These are phyloP conservation scores for Oryza longistaminata DNA, from an alignment of 176 grass and related monocot species.

Conservation along the genomic window DNA sequence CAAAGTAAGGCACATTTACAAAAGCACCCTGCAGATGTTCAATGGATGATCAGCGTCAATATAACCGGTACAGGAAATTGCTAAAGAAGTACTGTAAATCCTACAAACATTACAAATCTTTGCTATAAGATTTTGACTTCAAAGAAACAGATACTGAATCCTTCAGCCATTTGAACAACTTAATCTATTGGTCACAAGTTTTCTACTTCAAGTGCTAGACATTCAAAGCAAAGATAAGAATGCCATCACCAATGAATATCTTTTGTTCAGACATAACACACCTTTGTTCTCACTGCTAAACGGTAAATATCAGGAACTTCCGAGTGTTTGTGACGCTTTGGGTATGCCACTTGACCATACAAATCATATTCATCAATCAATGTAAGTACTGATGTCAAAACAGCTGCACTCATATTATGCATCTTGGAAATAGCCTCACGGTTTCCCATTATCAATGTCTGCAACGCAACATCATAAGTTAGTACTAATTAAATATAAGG, in stretches of 20 bases:
- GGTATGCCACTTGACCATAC: slow-evolving; percentile 89
- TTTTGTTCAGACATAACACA: slow-evolving; percentile 15
- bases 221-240: slow-evolving; percentile 1
- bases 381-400: slow-evolving; percentile 73
- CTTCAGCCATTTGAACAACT: slow-evolving; percentile 6
- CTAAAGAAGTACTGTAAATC: slow-evolving; percentile 5
- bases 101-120: neutral
- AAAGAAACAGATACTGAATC: neutral
- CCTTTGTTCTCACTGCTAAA: slow-evolving; percentile 79
- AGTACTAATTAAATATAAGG: slow-evolving; percentile 4
- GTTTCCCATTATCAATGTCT: slow-evolving; percentile 91
- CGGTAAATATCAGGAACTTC: slow-evolving; percentile 85
- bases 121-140: slow-evolving; percentile 19
- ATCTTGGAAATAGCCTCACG: slow-evolving; percentile 81
- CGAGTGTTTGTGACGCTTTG: slow-evolving; percentile 76
- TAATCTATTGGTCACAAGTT: neutral
- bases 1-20: slow-evolving; percentile 72
- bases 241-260: slow-evolving; percentile 4
- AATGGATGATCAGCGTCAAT: neutral
- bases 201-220: neutral
- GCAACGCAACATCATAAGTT: slow-evolving; percentile 31
- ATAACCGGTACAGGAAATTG: slow-evolving; percentile 20
- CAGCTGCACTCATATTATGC: slow-evolving; percentile 71
- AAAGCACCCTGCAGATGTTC: slow-evolving; percentile 64
- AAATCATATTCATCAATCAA: slow-evolving; percentile 83